Percentiles rank a stretch among this genome's conserved stretches.
phyloP scores from a whole-genome alignment of 2,329 filamentous ascomycete genomes.

The Spiromastix sp. region DNA sequence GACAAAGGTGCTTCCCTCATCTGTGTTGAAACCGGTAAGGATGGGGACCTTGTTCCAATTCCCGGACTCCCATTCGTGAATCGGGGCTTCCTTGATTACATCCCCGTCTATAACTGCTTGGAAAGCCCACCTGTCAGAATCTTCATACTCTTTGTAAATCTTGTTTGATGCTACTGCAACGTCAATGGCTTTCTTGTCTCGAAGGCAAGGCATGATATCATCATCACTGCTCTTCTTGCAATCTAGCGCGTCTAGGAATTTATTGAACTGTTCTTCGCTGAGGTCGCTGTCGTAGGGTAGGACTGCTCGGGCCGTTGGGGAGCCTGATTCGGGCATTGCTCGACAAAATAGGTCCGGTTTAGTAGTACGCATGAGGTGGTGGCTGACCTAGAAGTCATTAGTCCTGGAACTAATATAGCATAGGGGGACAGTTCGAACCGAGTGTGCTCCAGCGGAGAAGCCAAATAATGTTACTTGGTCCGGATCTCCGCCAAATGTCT shows the following conservation, averaged over 20 bases:
- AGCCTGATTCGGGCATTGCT: constrained; percentile 38
- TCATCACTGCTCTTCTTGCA: constrained; percentile 20
- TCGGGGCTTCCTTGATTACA: constrained; percentile 47
- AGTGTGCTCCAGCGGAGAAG: constrained; percentile 40
- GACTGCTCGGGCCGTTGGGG: constrained; percentile 37
- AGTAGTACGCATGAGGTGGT: constrained; percentile 50
- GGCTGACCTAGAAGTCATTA: constrained; percentile 46
- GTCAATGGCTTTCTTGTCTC: constrained; percentile 25
- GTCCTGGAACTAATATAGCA: constrained; percentile 2
- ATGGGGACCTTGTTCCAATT: constrained; percentile 49
- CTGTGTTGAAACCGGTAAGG: constrained; percentile 59
- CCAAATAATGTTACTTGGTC: constrained; percentile 29
- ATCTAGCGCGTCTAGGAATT: constrained; percentile 28
- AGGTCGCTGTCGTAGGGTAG: constrained; percentile 31
- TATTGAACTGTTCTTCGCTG: constrained; percentile 36
- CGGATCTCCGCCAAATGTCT: constrained; percentile 19
- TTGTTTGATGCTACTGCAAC: constrained; percentile 31
- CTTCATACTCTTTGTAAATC: constrained; percentile 38
- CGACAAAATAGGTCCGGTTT: constrained; percentile 33
- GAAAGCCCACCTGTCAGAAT: constrained; percentile 47
- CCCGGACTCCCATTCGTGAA: constrained; percentile 47
- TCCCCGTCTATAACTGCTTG: constrained; percentile 58
- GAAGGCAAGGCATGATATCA: constrained; percentile 32
- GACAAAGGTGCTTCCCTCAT: constrained; percentile 59
- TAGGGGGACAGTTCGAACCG: constrained; percentile 27